phyloP scores from a whole-genome alignment of 257 asterid species.

The Coffea eugenioides region DNA sequence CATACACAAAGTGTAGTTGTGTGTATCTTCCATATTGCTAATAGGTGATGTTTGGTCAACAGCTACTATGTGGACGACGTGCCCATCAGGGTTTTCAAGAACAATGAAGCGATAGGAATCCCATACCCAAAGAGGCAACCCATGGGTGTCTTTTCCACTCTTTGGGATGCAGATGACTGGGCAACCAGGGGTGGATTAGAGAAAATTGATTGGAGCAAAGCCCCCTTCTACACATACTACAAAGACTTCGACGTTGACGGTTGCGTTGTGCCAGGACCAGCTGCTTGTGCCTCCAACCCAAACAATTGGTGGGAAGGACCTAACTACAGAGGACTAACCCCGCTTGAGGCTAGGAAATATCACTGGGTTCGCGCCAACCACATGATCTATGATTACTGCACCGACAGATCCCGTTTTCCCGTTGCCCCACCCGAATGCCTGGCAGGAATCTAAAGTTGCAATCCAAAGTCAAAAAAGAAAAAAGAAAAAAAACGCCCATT shows the following conservation, averaged over 20 bases:
- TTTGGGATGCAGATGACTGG: conserved; percentile 98
- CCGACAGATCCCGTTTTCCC: conserved; percentile 59
- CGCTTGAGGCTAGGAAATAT: conserved; percentile 51
- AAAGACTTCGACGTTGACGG: conserved; percentile 89
- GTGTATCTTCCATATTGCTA: too few species aligned
- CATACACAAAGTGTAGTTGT: too few species aligned
- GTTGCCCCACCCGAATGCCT: conserved; percentile 65
- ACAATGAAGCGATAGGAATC: conserved; percentile 67
- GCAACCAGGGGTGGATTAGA: conserved; percentile 87
- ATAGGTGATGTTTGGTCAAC: not conserved
- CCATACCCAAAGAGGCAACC: conserved; percentile 72
- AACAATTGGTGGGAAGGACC: conserved; percentile 88
- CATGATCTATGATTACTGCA: conserved; percentile 84
- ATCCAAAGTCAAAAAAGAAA: not conserved
- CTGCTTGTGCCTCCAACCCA: conserved; percentile 45
- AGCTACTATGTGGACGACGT: conserved; percentile 53
- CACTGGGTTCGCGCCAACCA: conserved; percentile 77
- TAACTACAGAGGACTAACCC: conserved; percentile 49
- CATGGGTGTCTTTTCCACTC: conserved; percentile 73
- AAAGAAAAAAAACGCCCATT: not conserved
- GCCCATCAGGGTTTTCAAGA: conserved; percentile 81
- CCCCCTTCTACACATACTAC: conserved; percentile 84
- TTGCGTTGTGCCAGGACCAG: conserved; percentile 69
- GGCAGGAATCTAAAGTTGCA: conserved; percentile 43
- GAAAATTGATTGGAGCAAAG: conserved; percentile 84